A percentile compares a stretch with the other conserved stretches of the same genome.
Evolutionary conservation across 73 alveolate species (phyloP).

Genomic region (Paramecium bursaria): DNA sequence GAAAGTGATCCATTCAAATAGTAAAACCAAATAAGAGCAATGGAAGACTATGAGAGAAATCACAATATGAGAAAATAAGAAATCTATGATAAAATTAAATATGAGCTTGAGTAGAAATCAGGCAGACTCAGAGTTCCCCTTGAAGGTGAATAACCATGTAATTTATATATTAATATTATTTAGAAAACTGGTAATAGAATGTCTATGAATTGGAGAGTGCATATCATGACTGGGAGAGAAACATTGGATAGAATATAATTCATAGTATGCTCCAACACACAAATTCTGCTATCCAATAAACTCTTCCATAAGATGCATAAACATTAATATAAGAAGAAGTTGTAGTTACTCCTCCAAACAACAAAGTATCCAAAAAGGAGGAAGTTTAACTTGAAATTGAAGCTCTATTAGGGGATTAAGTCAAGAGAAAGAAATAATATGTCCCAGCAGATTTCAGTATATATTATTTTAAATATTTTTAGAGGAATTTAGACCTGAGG

Average conservation of each 20-base stretch:
- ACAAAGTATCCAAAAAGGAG: constrained; percentile 42
- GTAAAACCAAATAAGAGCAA: too few relatives aligned
- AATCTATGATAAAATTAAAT: constrained; percentile 28
- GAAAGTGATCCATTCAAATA: too few relatives aligned
- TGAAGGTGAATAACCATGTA: not conserved
- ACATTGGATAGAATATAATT: constrained; percentile 36
- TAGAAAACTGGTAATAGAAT: too few relatives aligned
- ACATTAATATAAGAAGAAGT: not conserved
- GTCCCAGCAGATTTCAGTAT: not conserved
- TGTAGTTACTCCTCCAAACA: not conserved
- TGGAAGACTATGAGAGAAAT: constrained; percentile 11
- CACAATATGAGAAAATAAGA: constrained; percentile 49
- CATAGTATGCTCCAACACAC: constrained; percentile 29
- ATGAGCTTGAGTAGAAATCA: constrained; percentile 19
- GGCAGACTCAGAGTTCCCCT: constrained; percentile 12
- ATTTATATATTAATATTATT: not conserved
- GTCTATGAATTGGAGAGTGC: constrained; percentile 56
- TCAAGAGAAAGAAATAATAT: not conserved
- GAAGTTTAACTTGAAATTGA: constrained; percentile 31
- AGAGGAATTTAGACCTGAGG: constrained; percentile 46
- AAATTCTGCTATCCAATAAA: not conserved
- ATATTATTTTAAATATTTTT: not conserved
- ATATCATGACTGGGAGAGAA: constrained; percentile 38
- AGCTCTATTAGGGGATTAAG: not conserved
- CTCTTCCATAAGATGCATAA: not conserved